Base-by-base conservation (phyloP, 306 rosid genomes). In the Abrus precatorius region DNA sequence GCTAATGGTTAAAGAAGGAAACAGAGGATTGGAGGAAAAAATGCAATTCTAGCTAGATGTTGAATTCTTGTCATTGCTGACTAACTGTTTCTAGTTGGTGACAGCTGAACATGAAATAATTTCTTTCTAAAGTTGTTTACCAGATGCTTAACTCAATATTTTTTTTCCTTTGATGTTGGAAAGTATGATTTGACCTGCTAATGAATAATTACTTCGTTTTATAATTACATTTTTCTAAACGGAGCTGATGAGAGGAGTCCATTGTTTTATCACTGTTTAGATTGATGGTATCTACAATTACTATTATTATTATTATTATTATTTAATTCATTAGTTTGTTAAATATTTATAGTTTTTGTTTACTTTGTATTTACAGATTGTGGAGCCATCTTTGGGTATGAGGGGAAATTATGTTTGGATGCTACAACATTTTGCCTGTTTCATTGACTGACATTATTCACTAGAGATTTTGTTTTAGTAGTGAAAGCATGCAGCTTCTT, bases 111-210 rank as follows among this genome's bases (percentile, higher is more conserved):
- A 62, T 57, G 54, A 65, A 73, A 63, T 67, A 11, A 73, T 44
- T 43, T 44, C 61, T 80, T 73, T 80, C 69, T 10, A 64, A 53
- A 54, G 69, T 80, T 80, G 84, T 54, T 80, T 56, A 73, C 69
- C 75, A 50, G 41, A 73, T 49, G 40, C 79, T 63, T 56, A 12
- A 36, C 30, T 63, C 9, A 8, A 80, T 53, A 29, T 36, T 70
- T 72, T 49, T 74, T 67, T 48, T 64, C 69, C 80, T 65, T 7
- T 71, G 80, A 85, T 64, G 45, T 76, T 85, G 40, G 76, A 80
- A 20, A 69, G 45, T 52, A 30, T 76, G 76, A 65, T 48, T 85
- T 85, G 82, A 81, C 80, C 65, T 71, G 61, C 54, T 66, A 54
- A 36, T 77, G 11, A 52, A 67, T 72, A 67, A 49, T 56, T 65